A percentile compares a stretch with the other conserved stretches of the same genome.
Evolutionary conservation across 2,329 filamentous ascomycete species (phyloP).

Genomic region (Drechslerella stenobrocha): DNA sequence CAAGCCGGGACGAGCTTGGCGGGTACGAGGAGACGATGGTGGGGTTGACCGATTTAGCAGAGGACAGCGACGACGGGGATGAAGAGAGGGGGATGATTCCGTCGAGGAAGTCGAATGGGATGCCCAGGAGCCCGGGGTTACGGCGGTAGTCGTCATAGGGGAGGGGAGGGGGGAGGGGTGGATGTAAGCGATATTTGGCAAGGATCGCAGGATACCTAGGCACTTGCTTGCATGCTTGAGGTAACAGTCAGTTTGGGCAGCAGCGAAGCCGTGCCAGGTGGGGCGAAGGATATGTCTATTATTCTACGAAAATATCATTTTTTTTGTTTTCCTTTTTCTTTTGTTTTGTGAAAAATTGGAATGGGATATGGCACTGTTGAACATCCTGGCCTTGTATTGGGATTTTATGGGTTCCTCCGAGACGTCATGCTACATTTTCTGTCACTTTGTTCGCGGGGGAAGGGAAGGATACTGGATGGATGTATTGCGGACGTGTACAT

Average conservation of each 20-base stretch:
- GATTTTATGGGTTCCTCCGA: constrained; percentile 19
- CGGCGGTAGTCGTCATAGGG: constrained; percentile 37
- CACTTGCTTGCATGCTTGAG: too few species aligned
- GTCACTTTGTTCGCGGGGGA: constrained; percentile 1
- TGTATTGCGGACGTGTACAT: constrained; percentile 19
- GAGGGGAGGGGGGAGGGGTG: too few species aligned
- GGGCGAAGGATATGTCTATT: too few species aligned
- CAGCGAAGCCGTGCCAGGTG: too few species aligned
- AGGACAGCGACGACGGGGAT: constrained; percentile 71
- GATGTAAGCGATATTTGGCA: too few species aligned
- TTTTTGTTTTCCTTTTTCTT: not conserved
- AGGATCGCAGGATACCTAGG: too few species aligned
- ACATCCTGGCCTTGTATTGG: constrained; percentile 31
- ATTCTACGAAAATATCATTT: not conserved
- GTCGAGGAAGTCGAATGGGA: constrained; percentile 49
- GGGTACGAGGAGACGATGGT: constrained; percentile 78
- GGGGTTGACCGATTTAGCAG: constrained; percentile 75
- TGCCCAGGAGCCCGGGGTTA: constrained; percentile 35
- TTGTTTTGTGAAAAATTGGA: constrained; percentile 1
- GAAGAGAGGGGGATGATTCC: constrained; percentile 55
- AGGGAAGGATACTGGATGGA: constrained; percentile 13
- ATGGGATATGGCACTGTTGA: not conserved
- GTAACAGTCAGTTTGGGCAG: too few species aligned
- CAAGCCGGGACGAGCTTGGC: constrained; percentile 75
- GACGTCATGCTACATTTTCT: constrained; percentile 2